Evolutionary conservation across 768 basidiomycete genomes (phyloP).

Genomic region (Russula emetica): DNA sequence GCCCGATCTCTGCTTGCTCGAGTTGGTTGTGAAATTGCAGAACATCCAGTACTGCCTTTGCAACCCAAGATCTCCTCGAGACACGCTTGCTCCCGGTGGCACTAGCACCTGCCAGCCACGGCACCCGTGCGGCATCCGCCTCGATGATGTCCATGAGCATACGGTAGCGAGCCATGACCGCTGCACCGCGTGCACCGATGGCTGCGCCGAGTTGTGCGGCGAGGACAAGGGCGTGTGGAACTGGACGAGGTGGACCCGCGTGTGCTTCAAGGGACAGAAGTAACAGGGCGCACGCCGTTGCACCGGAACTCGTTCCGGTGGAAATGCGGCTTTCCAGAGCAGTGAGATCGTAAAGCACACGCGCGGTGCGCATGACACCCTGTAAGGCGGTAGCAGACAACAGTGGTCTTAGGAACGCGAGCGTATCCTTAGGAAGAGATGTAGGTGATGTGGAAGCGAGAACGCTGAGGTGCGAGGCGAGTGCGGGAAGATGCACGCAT

Average conservation of each 20-base stretch:
- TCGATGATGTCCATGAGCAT: conserved; percentile 56
- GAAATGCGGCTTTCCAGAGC: conserved; percentile 30
- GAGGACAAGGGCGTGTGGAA: conserved; percentile 23
- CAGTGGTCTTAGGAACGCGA: conserved; percentile 11
- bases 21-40: conserved; percentile 64
- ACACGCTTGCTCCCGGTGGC: conserved; percentile 37
- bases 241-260: conserved; percentile 34
- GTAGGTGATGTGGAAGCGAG: conserved; percentile 42
- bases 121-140: conserved; percentile 57
- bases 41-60: conserved; percentile 64
- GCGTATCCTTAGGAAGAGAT: conserved; percentile 13
- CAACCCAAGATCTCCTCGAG: conserved; percentile 59
- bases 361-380: conserved; percentile 43
- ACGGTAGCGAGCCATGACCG: conserved; percentile 68
- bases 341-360: conserved; percentile 44
- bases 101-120: conserved; percentile 60
- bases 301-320: conserved; percentile 21
- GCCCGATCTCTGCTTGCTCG: conserved; percentile 42
- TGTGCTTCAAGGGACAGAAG: conserved; percentile 71
- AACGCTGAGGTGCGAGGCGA: conserved; percentile 35
- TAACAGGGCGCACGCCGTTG: conserved; percentile 58
- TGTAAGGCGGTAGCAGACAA: conserved; percentile 30
- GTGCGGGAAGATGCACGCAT: conserved; percentile 29
- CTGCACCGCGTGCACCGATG: conserved; percentile 53
- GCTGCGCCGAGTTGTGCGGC: conserved; percentile 42